A percentile compares a stretch with the other conserved stretches of the same genome.
Evolutionary conservation across 2,329 filamentous ascomycete species (phyloP).

Genomic region (Fusarium oxysporum): DNA sequence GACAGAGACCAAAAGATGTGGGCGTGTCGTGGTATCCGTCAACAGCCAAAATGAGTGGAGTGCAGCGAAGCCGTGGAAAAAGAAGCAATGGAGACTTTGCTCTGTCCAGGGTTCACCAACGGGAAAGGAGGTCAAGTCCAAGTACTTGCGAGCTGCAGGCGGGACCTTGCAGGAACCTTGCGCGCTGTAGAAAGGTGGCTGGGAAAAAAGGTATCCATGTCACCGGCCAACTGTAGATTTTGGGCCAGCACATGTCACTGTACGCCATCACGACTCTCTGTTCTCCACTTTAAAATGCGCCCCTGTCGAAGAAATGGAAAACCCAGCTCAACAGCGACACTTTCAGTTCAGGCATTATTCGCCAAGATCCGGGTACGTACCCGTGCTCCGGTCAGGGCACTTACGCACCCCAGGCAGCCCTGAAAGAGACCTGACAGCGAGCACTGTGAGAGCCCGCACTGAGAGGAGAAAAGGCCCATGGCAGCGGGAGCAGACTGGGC

Average conservation of each 20-base stretch:
- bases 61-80: slow-evolving; percentile 35
- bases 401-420: slow-evolving; percentile 18
- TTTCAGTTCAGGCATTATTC: slow-evolving; percentile 24
- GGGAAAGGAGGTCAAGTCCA: slow-evolving; percentile 23
- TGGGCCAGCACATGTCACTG: slow-evolving; percentile 9
- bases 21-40: slow-evolving; percentile 32
- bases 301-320: slow-evolving; percentile 38
- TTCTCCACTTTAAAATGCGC: slow-evolving; percentile 29
- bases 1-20: slow-evolving; percentile 8
- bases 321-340: slow-evolving; percentile 22
- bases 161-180: slow-evolving; percentile 31
- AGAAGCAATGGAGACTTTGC: slow-evolving; percentile 39
- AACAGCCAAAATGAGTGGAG: slow-evolving; percentile 32
- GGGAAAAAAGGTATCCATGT: slow-evolving; percentile 6
- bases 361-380: slow-evolving; percentile 38
- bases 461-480: neutral
- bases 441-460: slow-evolving; percentile 1
- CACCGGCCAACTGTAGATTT: neutral
- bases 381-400: slow-evolving; percentile 34
- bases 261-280: slow-evolving; percentile 10
- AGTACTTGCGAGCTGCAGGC: slow-evolving; percentile 12
- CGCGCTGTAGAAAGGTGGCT: neutral
- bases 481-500: slow-evolving; percentile 6
- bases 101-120: slow-evolving; percentile 13
- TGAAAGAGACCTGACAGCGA: slow-evolving; percentile 15